Evolutionary conservation across 306 rosid genomes (phyloP).

Genomic region (Trifolium pratense): DNA sequence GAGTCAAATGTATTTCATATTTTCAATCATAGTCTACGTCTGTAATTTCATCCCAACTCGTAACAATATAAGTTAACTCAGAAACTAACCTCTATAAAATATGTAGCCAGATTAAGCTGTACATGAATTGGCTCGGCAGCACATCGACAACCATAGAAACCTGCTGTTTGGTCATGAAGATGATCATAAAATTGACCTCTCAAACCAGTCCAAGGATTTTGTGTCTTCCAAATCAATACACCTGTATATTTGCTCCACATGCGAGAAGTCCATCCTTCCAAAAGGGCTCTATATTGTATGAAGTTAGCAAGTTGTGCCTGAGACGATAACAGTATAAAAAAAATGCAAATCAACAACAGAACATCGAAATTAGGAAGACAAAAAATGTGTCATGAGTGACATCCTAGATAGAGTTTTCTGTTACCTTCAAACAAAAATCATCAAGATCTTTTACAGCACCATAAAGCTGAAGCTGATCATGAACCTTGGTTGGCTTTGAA

Average conservation of each 20-base stretch:
- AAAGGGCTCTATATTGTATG: conserved; percentile 86
- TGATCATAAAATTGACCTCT: conserved; percentile 97
- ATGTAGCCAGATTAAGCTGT: conserved; percentile 82
- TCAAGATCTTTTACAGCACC: conserved; percentile 81
- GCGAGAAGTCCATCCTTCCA: conserved; percentile 94
- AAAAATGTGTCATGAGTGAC: conserved; percentile 32
- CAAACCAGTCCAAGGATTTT: conserved; percentile 97
- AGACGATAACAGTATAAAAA: conserved; percentile 32
- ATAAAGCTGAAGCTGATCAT: conserved; percentile 80
- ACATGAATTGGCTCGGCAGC: conserved; percentile 94
- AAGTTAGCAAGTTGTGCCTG: conserved; percentile 96
- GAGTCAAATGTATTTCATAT: background rate
- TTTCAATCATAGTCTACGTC: background rate
- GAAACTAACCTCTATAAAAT: conserved; percentile 68
- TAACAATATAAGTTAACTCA: conserved; percentile 12
- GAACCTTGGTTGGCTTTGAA: conserved; percentile 79
- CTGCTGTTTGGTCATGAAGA: conserved; percentile 92
- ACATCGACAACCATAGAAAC: conserved; percentile 83
- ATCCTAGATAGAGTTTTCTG: conserved; percentile 14
- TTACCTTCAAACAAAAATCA: conserved; percentile 91
- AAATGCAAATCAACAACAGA: conserved; percentile 35
- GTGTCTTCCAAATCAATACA: conserved; percentile 97
- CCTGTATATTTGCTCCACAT: conserved; percentile 98
- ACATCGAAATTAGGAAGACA: background rate
- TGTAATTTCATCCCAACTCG: conserved; percentile 27